phyloP scores from a whole-genome alignment of 495 filamentous ascomycete species.

The Xylaria intraflava region DNA sequence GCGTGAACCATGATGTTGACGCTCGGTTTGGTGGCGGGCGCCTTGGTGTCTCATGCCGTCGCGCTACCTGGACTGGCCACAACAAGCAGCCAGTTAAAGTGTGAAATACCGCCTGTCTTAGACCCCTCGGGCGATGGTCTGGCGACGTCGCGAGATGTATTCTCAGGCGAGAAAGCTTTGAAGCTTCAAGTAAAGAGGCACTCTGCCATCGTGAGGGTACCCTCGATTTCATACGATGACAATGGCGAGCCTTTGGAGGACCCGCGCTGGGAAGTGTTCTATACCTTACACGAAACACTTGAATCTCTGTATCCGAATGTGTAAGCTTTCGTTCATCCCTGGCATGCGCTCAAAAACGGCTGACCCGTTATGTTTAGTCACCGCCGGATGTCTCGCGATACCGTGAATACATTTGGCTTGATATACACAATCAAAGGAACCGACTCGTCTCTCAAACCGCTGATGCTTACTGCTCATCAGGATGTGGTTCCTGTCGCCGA shows the following conservation, averaged over 20 bases:
- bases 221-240: constrained; percentile 31
- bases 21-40: constrained; percentile 17
- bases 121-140: constrained; percentile 28
- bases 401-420: constrained; percentile 54
- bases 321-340: constrained; percentile 14
- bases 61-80: constrained; percentile 9
- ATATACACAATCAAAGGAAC: constrained; percentile 54
- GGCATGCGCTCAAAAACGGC: background rate
- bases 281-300: constrained; percentile 26
- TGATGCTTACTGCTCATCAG: constrained; percentile 59
- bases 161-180: constrained; percentile 25
- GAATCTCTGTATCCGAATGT: constrained; percentile 27
- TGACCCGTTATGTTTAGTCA: constrained; percentile 17
- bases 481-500: constrained; percentile 59
- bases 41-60: constrained; percentile 9
- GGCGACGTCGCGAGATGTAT: constrained; percentile 25
- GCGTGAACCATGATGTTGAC: constrained; percentile 14
- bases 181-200: constrained; percentile 31
- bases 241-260: constrained; percentile 30
- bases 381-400: constrained; percentile 36
- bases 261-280: constrained; percentile 31
- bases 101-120: constrained; percentile 22
- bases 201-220: constrained; percentile 28
- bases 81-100: constrained; percentile 14
- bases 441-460: constrained; percentile 47